Evolutionary conservation across 75 land plant genomes (phyloP), one percentile per base, ranked within the genome.

Genomic region (Pinus taeda): DNA sequence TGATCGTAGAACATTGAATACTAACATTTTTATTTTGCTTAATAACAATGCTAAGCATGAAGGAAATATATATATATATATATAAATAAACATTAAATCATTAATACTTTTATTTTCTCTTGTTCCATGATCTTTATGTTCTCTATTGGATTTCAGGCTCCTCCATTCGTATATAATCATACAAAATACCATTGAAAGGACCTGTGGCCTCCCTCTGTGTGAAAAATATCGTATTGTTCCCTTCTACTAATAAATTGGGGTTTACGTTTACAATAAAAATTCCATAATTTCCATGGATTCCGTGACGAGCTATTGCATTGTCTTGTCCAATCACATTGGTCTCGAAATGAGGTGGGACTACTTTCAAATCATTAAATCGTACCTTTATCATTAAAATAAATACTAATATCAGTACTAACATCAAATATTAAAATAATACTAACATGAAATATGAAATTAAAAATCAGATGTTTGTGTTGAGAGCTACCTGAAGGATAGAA

Each of bases 261-360:
- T 57, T 64, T 13, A 91, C 75, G 7, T 86, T 84, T 2, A 93
- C 39, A 20, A 49, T 82, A 29, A 79, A 87, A 63, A 93, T 69
- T 74, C 74, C 74, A 71, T 91, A 83, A 24, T 88, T 75, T 18
- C 95, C 95, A 83, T 91, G 95, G 36, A 90, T 93, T 15, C 93
- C 91, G 80, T 93, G 95, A 60, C 95, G 85, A 1, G 95, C 95
- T 15, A 93, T 91, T 22, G 95, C 82, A 72, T 93, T 93, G 81
- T 93, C 95, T 26, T 74, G 73, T 1, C 95, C 95, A 69, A 88
- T 80, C 20, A 73, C 75, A 65, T 81, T 76, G 4, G 84, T 88
- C 59, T 85, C 70, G 49, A 92, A 90, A 59, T 83, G 73, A 0
- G 93, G 82, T 15, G 79, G 81, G 1, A 73, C 56, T 57, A 69